phyloP scores from a whole-genome alignment of 2,329 filamentous ascomycete species.

The Clarireedia paspali region DNA sequence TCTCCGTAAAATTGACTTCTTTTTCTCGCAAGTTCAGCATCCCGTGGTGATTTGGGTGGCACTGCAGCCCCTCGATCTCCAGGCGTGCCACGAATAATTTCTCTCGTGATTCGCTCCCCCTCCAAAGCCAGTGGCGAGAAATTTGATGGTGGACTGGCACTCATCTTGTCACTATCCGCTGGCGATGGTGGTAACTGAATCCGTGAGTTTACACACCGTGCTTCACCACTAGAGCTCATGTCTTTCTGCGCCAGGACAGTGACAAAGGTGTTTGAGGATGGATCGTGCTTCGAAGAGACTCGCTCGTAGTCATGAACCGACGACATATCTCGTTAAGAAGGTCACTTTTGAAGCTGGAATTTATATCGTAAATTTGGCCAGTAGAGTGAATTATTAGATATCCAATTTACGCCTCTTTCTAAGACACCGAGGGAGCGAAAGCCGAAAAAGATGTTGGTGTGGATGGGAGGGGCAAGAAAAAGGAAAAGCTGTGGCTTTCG shows the following conservation, averaged over 20 bases:
- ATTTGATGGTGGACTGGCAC: constrained; percentile 11
- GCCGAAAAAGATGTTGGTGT: background rate
- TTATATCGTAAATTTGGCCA: background rate
- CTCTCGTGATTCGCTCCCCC: constrained; percentile 20
- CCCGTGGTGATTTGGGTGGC: constrained; percentile 23
- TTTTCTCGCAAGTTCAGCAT: constrained; percentile 22
- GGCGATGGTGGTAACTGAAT: constrained; percentile 23
- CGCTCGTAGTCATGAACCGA: background rate
- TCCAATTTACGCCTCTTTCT: background rate
- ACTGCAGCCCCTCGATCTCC: constrained; percentile 23
- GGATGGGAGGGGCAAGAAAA: background rate
- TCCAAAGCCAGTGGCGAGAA: constrained; percentile 12
- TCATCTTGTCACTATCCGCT: constrained; percentile 20
- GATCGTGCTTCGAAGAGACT: background rate
- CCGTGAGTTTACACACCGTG: constrained; percentile 7
- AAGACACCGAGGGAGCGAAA: background rate
- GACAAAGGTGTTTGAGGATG: background rate
- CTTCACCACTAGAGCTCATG: background rate
- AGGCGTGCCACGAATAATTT: constrained; percentile 24
- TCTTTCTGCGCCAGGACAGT: background rate
- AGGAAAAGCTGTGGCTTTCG: too few species aligned
- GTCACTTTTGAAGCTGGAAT: background rate
- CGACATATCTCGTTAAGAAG: background rate
- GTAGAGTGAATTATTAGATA: background rate
- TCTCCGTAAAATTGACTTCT: constrained; percentile 30